A percentile compares a stretch with the other conserved stretches of the same genome.
phyloP scores from a whole-genome alignment of 768 basidiomycete genomes.

The Boletus reticuloceps region DNA sequence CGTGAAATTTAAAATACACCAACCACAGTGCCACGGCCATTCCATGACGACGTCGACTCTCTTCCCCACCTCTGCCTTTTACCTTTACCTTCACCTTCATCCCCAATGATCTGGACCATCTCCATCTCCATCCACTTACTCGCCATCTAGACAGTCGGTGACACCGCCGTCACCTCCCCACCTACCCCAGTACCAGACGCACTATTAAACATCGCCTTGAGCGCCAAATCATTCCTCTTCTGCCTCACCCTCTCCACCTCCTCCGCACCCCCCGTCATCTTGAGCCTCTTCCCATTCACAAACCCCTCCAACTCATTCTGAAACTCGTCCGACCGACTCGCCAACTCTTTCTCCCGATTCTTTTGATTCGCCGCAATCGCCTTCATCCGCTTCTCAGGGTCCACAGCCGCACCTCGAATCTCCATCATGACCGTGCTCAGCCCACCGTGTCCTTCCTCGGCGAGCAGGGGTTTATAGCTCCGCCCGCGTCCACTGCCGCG shows the following conservation, averaged over 20 bases:
- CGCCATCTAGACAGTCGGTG: conserved; percentile 3
- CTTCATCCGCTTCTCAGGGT: conserved; percentile 82
- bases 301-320: conserved; percentile 83
- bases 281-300: conserved; percentile 83
- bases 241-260: conserved; percentile 87
- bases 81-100: background rate
- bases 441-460: conserved; percentile 66
- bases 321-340: conserved; percentile 75
- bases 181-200: background rate
- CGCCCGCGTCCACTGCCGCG: conserved; percentile 39
- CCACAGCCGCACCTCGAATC: conserved; percentile 77
- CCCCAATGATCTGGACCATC: background rate
- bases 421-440: conserved; percentile 85
- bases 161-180: conserved; percentile 6
- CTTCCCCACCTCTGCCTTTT: background rate
- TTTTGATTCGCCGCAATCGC: conserved; percentile 91
- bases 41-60: background rate
- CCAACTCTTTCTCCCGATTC: conserved; percentile 72
- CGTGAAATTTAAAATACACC: background rate
- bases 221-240: conserved; percentile 75
- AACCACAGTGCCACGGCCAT: background rate
- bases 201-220: conserved; percentile 83
- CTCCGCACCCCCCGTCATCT: conserved; percentile 94
- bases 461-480: conserved; percentile 57
- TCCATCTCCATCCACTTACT: background rate